Percentiles rank a stretch among this genome's conserved stretches.
phyloP scores from a whole-genome alignment of 164 flowering plant genomes.

The Stephania japonica region DNA sequence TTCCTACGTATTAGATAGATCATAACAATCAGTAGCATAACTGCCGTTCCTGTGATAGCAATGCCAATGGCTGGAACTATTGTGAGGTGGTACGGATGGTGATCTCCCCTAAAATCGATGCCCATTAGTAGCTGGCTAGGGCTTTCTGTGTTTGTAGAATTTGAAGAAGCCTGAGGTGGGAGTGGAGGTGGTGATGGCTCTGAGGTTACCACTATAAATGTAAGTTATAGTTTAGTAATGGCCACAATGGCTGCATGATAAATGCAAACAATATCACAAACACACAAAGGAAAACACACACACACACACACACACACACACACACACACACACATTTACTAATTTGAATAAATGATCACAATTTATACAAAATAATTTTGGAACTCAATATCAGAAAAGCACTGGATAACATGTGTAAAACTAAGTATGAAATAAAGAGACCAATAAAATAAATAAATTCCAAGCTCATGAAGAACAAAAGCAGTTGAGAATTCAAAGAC shows the following conservation, averaged over 20 bases:
- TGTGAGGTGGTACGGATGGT: constrained; percentile 52
- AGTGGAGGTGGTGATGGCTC: constrained; percentile 33
- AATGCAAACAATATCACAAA: not conserved
- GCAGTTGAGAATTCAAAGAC: not conserved
- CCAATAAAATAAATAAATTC: not conserved
- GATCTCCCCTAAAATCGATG: constrained; percentile 27
- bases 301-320: not conserved
- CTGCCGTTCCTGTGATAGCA: constrained; percentile 55
- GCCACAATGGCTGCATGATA: not conserved
- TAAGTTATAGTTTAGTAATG: constrained; percentile 1
- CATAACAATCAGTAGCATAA: constrained; percentile 51
- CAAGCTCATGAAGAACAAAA: not conserved
- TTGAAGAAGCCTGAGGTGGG: constrained; percentile 54
- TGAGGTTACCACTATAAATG: constrained; percentile 24
- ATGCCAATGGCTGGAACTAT: constrained; percentile 60
- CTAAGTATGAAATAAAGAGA: not conserved
- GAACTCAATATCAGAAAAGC: not conserved
- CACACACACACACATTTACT: not conserved
- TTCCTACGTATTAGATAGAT: constrained; percentile 72
- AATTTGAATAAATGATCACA: no score
- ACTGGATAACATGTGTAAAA: not conserved
- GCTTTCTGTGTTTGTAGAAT: constrained; percentile 46
- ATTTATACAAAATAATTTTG: no score
- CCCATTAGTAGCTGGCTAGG: constrained; percentile 40
- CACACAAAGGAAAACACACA: not conserved